Evolutionary conservation across 148 eudicot genomes (phyloP), one percentile per base, ranked within the genome.

Genomic region (Camellia japonica): DNA sequence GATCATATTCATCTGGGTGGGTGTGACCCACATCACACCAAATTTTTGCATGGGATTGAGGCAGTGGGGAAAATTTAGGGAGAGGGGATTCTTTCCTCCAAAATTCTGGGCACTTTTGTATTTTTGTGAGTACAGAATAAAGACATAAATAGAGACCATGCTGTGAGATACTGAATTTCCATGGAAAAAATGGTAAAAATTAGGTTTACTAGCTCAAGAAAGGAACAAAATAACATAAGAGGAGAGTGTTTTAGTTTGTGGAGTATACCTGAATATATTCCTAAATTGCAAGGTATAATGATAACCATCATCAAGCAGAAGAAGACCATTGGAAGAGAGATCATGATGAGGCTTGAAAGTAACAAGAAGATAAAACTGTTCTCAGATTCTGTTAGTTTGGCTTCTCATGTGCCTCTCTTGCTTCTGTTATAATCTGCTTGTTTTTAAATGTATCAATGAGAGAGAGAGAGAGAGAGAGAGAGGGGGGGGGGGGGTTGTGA

Each of bases 321-420:
- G 68, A 60, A 54, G 30, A 79, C 6, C 43, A 68, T 46, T 5
- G 5, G 47, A n/a, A 7, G 6, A 49, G 52, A 49, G 52, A 49
- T 49, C 52, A 49, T 49, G 52, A 49, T 49, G 5, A 7, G 52
- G 6, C 52, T 49, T 49, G 52, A 49, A 49, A 5, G 7, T 4
- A 49, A 49, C 52, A 49, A 49, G 52, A 49, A 49, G 38, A 30
- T 30, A 30, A n/a, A 20, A 14, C 58, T 41, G 60, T 68, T 52
- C 30, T 68, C 44, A 78, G 66, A 78, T 78, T 68, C 74, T 78
- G 80, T 78, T 78, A 8, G 74, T 78, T 78, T 67, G 46, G 74
- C 54, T 55, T 78, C 73, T 78, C 63, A 1, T 68, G 38, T 55
- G 59, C 2, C 71, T 52, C 5, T 11, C 60, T 12, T 71, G 18